Evolutionary conservation across 164 flowering plant species (phyloP).

Genomic region (Cinnamomum micranthum): DNA sequence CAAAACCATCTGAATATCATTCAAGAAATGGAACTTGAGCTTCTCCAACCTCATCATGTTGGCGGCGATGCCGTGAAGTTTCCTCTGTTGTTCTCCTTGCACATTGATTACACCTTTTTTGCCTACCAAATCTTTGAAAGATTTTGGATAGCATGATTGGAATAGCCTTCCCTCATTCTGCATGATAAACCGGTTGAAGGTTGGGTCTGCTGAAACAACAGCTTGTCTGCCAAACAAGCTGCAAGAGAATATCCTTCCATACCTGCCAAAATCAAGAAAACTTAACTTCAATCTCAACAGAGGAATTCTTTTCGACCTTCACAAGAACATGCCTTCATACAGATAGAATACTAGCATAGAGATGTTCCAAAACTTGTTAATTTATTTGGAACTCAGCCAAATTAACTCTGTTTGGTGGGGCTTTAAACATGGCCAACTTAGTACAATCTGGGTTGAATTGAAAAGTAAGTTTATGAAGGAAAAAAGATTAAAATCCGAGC

Average conservation of each 20-base stretch:
- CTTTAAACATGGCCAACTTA: too few species aligned
- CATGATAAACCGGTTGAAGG: conserved; percentile 69
- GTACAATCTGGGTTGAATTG: too few species aligned
- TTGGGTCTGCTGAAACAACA: conserved; percentile 77
- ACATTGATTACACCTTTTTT: conserved; percentile 77
- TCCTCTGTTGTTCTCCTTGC: conserved; percentile 81
- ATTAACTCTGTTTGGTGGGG: background rate
- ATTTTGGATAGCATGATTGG: conserved; percentile 80
- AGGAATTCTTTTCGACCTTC: background rate
- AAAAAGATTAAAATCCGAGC: too few species aligned
- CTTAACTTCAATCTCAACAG: background rate
- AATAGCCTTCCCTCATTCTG: conserved; percentile 82
- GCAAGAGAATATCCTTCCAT: conserved; percentile 77
- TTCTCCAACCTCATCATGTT: conserved; percentile 75
- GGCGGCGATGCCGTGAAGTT: conserved; percentile 68
- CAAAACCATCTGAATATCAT: conserved; percentile 62
- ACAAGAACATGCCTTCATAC: background rate
- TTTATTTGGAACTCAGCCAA: background rate
- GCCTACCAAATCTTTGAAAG: conserved; percentile 83
- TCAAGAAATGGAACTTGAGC: conserved; percentile 58
- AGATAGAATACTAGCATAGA: background rate
- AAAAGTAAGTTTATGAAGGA: too few species aligned
- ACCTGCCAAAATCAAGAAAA: conserved; percentile 32
- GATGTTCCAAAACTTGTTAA: background rate
- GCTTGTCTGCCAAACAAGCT: conserved; percentile 66